Evolutionary conservation across 2,329 filamentous ascomycete genomes (phyloP).

Genomic region (Atkinsonella hypoxylon): DNA sequence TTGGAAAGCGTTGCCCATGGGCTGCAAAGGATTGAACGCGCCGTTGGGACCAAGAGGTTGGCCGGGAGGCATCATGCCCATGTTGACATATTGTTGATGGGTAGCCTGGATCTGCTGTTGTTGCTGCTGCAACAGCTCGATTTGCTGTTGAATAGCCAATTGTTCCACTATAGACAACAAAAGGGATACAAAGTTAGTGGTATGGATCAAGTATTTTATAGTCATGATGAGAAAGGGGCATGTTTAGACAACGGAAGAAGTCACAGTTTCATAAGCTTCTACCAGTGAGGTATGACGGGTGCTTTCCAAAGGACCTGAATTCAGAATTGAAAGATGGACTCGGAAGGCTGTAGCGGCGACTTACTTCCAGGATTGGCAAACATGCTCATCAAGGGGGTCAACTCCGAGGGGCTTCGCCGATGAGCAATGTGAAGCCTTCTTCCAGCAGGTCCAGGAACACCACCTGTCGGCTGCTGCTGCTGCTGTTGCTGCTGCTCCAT

Average conservation of each 20-base stretch:
- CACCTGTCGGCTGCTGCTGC: conserved; percentile 38
- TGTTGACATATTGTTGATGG: conserved; percentile 94
- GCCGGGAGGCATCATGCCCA: conserved; percentile 84
- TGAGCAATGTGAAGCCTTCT: conserved; percentile 95
- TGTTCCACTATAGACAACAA: conserved; percentile 64
- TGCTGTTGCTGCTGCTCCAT: conserved; percentile 44
- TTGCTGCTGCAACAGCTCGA: conserved; percentile 92
- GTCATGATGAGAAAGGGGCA: too few relatives aligned
- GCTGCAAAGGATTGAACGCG: conserved; percentile 67
- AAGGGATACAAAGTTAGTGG: conserved; percentile 1
- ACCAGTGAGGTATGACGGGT: neutral
- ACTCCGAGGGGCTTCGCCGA: conserved; percentile 89
- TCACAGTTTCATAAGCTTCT: neutral
- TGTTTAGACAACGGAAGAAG: too few relatives aligned
- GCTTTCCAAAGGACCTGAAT: neutral
- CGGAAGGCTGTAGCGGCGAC: conserved; percentile 19
- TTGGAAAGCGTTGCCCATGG: conserved; percentile 77
- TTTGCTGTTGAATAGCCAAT: conserved; percentile 94
- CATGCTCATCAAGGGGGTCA: conserved; percentile 96
- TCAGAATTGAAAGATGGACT: neutral
- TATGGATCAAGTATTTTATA: neutral
- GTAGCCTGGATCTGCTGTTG: conserved; percentile 95
- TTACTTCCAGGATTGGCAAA: conserved; percentile 54
- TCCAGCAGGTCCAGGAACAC: conserved; percentile 62
- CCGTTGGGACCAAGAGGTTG: conserved; percentile 60